Conservation (phyloP, 306 rosid species). For the Prunus salicina region DNA sequence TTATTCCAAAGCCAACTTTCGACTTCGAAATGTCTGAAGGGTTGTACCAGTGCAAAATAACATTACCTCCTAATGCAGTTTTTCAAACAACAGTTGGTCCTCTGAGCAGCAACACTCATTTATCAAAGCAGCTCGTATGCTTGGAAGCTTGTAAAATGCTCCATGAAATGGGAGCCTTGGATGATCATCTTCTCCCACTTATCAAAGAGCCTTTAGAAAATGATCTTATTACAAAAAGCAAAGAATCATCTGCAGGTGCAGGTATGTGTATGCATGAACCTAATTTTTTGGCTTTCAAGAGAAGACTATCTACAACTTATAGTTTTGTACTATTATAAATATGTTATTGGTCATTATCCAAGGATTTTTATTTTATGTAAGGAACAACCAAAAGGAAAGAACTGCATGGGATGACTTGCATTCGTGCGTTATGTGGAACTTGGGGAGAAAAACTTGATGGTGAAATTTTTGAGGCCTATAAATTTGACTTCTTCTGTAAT, state of each 20-base stretch:
- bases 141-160: constrained; percentile 88
- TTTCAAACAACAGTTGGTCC: constrained; percentile 70
- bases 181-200: constrained; percentile 76
- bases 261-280: constrained; percentile 35
- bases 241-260: constrained; percentile 57
- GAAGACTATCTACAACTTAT: neutral
- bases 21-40: constrained; percentile 36
- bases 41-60: constrained; percentile 48
- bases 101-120: constrained; percentile 40
- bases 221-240: constrained; percentile 36
- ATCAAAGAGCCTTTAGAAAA: constrained; percentile 41
- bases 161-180: constrained; percentile 74
- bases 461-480: constrained; percentile 65
- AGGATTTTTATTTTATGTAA: constrained; percentile 13
- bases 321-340: too few relatives aligned
- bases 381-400: constrained; percentile 90
- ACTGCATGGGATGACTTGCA: constrained; percentile 62
- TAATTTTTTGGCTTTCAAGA: neutral
- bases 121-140: constrained; percentile 75
- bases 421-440: constrained; percentile 61
- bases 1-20: constrained; percentile 53
- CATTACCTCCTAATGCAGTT: constrained; percentile 71
- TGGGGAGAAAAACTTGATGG: constrained; percentile 53
- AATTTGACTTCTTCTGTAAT: constrained; percentile 62
- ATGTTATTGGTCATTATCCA: too few relatives aligned